These are phyloP conservation scores for Pseudonitzschia pungens DNA, from an alignment of 108 stramenopile genomes.

Conservation along the genomic window DNA sequence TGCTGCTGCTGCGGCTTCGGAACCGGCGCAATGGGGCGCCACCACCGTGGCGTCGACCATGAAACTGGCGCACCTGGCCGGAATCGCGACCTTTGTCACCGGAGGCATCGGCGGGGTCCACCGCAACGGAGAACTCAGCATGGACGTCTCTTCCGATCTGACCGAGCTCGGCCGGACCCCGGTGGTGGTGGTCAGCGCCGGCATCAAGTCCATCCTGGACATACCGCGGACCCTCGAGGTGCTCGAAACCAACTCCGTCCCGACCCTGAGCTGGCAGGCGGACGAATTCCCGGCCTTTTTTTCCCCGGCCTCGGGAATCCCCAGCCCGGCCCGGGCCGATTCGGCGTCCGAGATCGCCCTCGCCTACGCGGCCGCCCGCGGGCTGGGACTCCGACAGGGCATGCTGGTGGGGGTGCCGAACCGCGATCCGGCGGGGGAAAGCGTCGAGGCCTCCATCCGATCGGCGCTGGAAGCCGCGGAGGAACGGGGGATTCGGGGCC, in stretches of 20 bases:
- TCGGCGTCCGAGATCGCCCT: constrained; percentile 73
- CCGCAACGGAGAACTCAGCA: constrained; percentile 75
- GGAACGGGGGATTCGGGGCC: constrained; percentile 65
- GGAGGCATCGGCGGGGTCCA: constrained; percentile 96
- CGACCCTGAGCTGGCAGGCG: constrained; percentile 70
- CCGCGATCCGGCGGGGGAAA: constrained; percentile 82
- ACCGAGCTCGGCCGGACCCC: constrained; percentile 89
- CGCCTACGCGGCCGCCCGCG: constrained; percentile 49
- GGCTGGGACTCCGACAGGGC: constrained; percentile 69
- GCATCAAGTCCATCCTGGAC: constrained; percentile 97
- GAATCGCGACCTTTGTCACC: constrained; percentile 91
- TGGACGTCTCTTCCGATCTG: constrained; percentile 95
- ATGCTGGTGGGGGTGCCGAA: constrained; percentile 96
- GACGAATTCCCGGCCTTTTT: constrained; percentile 98
- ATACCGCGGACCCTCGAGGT: constrained; percentile 92
- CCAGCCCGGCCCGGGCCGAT: constrained; percentile 66
- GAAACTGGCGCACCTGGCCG: constrained; percentile 84
- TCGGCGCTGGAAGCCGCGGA: constrained; percentile 73
- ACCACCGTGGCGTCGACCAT: constrained; percentile 97
- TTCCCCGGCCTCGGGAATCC: constrained; percentile 74
- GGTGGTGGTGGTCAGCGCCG: constrained; percentile 95
- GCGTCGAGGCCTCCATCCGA: constrained; percentile 84
- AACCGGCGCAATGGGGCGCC: constrained; percentile 49
- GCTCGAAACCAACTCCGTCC: constrained; percentile 95
- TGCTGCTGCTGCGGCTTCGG: neutral